These are phyloP conservation scores for Coemansia sp. DNA, from an alignment of 192 early-diverging fungal genomes.

Conservation along the genomic window DNA sequence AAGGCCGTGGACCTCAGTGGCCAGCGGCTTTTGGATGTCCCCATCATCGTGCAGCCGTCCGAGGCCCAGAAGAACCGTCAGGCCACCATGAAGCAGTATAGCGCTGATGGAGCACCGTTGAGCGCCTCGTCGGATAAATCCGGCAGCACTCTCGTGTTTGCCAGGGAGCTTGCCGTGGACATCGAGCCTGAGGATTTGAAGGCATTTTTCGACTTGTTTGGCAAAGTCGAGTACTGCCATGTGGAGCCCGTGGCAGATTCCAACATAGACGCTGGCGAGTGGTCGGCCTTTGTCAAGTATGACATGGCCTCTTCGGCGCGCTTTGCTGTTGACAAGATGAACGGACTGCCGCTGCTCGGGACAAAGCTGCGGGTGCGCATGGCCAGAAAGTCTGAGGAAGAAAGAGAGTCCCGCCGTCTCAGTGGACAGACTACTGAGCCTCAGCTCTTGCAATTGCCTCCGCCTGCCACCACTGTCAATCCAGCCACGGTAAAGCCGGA, in stretches of 20 bases:
- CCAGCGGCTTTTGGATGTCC: slow-evolving; percentile 87
- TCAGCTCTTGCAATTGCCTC: background rate
- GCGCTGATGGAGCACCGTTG: slow-evolving; percentile 26
- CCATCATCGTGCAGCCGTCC: slow-evolving; percentile 89
- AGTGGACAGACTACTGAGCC: background rate
- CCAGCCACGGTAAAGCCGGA: slow-evolving; percentile 4
- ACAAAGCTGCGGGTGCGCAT: slow-evolving; percentile 33
- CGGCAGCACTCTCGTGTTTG: slow-evolving; percentile 56
- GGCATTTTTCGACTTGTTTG: slow-evolving; percentile 83
- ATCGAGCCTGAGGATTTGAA: slow-evolving; percentile 76
- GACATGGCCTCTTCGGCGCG: slow-evolving; percentile 72
- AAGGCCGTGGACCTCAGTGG: slow-evolving; percentile 86
- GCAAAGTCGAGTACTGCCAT: slow-evolving; percentile 80
- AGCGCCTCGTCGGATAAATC: background rate
- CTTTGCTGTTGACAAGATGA: slow-evolving; percentile 78
- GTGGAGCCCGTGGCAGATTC: slow-evolving; percentile 76
- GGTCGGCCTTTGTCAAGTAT: slow-evolving; percentile 64
- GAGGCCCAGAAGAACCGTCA: slow-evolving; percentile 94
- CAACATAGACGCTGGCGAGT: slow-evolving; percentile 71
- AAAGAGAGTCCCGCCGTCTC: slow-evolving; percentile 26
- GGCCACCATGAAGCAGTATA: slow-evolving; percentile 54
- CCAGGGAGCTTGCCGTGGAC: slow-evolving; percentile 65
- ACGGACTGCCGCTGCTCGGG: slow-evolving; percentile 82
- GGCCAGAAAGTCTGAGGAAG: slow-evolving; percentile 33
- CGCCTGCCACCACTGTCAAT: background rate